Conservation (phyloP, 73 alveolate species). For the Urostyla sp. region DNA sequence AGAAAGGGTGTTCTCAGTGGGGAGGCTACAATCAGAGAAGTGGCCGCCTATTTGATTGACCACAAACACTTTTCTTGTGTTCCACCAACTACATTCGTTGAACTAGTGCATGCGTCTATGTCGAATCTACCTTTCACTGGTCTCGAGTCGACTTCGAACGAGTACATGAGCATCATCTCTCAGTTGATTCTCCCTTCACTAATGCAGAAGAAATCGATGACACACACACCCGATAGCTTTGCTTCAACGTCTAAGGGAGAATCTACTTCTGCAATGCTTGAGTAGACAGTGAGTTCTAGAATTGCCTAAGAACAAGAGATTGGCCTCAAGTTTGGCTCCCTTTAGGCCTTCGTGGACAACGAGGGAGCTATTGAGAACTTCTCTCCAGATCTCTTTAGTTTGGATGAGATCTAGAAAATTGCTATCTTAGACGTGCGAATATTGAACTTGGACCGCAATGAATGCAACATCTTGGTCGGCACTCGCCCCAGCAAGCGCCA, state of each 20-base stretch:
- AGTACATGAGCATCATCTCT: slow-evolving; percentile 30
- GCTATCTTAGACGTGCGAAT: slow-evolving; percentile 96
- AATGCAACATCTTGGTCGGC: slow-evolving; percentile 90
- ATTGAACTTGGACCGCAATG: slow-evolving; percentile 96
- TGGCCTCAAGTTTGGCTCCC: slow-evolving; percentile 92
- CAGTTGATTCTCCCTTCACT: slow-evolving; percentile 11
- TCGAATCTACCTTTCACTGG: slow-evolving; percentile 49
- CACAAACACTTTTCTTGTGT: slow-evolving; percentile 84
- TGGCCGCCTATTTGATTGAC: slow-evolving; percentile 96
- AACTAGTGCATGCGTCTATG: slow-evolving; percentile 85
- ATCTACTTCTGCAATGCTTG: background rate
- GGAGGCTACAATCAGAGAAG: slow-evolving; percentile 97
- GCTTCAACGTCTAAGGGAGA: background rate
- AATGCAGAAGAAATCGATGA: background rate
- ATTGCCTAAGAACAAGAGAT: slow-evolving; percentile 54
- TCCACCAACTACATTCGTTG: slow-evolving; percentile 97
- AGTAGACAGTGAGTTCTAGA: background rate
- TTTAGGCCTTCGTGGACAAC: slow-evolving; percentile 86
- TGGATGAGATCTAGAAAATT: slow-evolving; percentile 93
- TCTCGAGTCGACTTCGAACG: slow-evolving; percentile 50
- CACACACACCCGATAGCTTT: slow-evolving; percentile 4
- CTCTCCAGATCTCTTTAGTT: slow-evolving; percentile 86
- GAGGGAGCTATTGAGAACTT: slow-evolving; percentile 91
- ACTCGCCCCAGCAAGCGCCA: slow-evolving; percentile 65
- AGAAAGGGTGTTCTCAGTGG: slow-evolving; percentile 96